phyloP scores from a whole-genome alignment of 345 rosid genomes.

The Streptanthus diversifolius region DNA sequence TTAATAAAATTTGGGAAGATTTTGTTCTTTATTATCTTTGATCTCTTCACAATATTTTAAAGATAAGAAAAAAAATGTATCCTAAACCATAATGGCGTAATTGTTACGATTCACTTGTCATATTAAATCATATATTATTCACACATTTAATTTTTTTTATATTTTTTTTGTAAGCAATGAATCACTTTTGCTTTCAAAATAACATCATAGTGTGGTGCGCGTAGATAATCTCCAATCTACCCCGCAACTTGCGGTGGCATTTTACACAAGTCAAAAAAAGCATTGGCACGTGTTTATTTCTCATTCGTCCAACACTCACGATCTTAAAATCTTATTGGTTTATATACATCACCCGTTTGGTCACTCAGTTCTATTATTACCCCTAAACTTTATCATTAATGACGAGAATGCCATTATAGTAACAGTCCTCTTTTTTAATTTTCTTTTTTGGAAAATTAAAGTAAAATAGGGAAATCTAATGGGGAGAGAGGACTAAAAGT shows the following conservation, averaged over 20 bases:
- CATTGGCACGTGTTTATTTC: neutral
- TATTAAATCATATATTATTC: neutral
- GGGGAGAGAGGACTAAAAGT: neutral
- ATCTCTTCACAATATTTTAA: neutral
- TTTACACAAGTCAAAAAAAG: constrained; percentile 4
- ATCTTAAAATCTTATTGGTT: constrained; percentile 20
- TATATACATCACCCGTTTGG: constrained; percentile 23
- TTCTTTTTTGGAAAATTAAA: neutral
- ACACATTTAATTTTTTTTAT: neutral
- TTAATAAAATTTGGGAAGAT: neutral
- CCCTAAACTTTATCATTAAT: constrained; percentile 2
- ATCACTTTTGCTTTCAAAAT: constrained; percentile 9
- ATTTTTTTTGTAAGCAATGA: constrained; percentile 3
- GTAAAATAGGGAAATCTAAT: constrained; percentile 7
- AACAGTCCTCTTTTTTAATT: neutral
- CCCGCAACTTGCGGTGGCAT: constrained; percentile 33
- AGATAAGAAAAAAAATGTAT: neutral
- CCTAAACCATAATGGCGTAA: constrained; percentile 23
- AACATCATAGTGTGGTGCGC: constrained; percentile 27
- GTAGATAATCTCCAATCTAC: constrained; percentile 30
- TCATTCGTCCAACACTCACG: constrained; percentile 2
- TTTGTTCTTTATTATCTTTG: neutral
- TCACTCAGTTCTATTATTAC: constrained; percentile 20
- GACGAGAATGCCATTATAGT: constrained; percentile 25
- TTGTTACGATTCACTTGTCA: constrained; percentile 26